Evolutionary conservation across 2,329 filamentous ascomycete species (phyloP), one percentile per base, ranked within the genome.

Genomic region (Zasmidium angulare): DNA sequence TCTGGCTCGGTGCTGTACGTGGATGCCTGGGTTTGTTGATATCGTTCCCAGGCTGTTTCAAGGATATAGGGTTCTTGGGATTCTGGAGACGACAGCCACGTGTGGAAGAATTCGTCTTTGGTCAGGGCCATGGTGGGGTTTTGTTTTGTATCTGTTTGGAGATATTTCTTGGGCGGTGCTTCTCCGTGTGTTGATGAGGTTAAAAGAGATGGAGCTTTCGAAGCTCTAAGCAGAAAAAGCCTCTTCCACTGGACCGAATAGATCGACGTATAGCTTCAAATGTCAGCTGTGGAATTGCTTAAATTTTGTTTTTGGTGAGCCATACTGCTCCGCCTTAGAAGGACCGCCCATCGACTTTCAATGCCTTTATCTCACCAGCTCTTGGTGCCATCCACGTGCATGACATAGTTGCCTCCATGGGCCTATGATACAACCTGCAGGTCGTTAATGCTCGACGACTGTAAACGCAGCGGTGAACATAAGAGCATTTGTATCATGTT

Each of bases 71-170:
- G 22, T 26, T 50, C 48, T 50, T 50, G 48, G 17, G 48, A 50
- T 26, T 50, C 48, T 50, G 14, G 4, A 7, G 48, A 21, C 11
- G 20, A 9, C 21, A 50, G 22, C 48, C 22, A 23, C 21, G 22
- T 26, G 24, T 50, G 21, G 48, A 43, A 50, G 48, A 50, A 50
- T 50, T 50, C 48, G 48, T 50, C 48, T 50, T 50, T 50, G 20
- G 48, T 24, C 2, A 50, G 22, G n/a, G 49, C 14, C 49, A 50
- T 50, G 23, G 12, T 43, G 36, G n/a, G 11, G 4, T 6, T 29
- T 11, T 17, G n/a, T 14, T 43, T 29, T 4, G 11, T 29, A 29
- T 29, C 26, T 17, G n/a, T 14, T 43, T 29, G 26, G 26, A 29
- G 4, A 11, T 29, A 11, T 29, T 29, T 29, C 26, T 29, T 29